Evolutionary conservation across 805 yeast species (phyloP), one percentile per base, ranked within the genome.

Genomic region (Zygotorulaspora sp.): DNA sequence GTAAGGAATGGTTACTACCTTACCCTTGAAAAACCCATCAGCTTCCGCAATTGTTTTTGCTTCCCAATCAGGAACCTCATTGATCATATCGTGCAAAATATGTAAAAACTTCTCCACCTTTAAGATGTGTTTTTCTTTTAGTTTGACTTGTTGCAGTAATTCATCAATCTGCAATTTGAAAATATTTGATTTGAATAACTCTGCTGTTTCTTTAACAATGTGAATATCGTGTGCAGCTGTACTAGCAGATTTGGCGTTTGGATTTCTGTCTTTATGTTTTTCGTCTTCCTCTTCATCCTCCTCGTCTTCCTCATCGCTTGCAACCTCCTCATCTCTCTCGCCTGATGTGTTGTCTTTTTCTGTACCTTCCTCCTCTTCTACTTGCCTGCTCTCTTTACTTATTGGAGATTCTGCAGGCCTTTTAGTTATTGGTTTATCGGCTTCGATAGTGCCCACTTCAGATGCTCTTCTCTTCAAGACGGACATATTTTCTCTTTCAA

Each of bases 111-210:
- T 80, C 57, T 86, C 95, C 40, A 86, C 77, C 33, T 71, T 68
- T 35, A 74, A 58, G 30, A 82, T 73, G 53, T 81, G 80, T 12
- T 75, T 62, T 13, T 85, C 90, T 51, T 83, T 83, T 27, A 89
- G 61, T 50, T 77, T 75, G 27, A 90, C 75, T 61, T 90, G 97
- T 49, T 77, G 75, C 50, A 92, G 67, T 27, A 92, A 68, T 58
- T 89, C 97, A 63, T 89, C 97, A 44, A 92, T 88, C 66, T 92
- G 96, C 41, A 92, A 65, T 61, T 92, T 92, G 78, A 92, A 90
- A 38, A 92, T 88, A 62, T 89, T 92, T 6, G 96, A 87, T 56
- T 89, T 87, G 77, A 89, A 92, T 31, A 90, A 66, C 60, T 89
- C 97, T 1, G 95, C 92, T 1, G 97, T 85, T 60, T 89, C 97